Evolutionary conservation across 192 early-diverging fungal species (phyloP).

Genomic region (Spinellus fusiger): DNA sequence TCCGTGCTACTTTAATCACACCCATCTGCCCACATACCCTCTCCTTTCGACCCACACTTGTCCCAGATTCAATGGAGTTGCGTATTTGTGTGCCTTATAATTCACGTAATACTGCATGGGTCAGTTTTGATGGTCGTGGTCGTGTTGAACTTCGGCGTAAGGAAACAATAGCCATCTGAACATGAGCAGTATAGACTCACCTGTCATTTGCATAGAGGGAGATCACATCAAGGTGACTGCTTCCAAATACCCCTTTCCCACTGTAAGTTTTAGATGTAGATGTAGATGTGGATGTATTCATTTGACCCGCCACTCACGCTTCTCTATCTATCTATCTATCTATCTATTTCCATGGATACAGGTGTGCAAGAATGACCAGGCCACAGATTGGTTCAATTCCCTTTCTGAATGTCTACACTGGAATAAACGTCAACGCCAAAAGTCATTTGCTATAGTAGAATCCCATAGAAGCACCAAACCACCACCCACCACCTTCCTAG

Average conservation of each 20-base stretch:
- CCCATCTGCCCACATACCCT: slow-evolving; percentile 92
- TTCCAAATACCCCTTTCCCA: slow-evolving; percentile 82
- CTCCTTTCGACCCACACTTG: slow-evolving; percentile 93
- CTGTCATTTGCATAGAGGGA: slow-evolving; percentile 41
- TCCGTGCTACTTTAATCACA: slow-evolving; percentile 87
- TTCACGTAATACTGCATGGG: slow-evolving; percentile 88
- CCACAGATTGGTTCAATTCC: slow-evolving; percentile 86
- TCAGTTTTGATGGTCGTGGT: slow-evolving; percentile 89
- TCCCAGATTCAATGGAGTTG: slow-evolving; percentile 90
- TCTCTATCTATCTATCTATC: slow-evolving; percentile 41
- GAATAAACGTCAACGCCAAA: slow-evolving; percentile 91
- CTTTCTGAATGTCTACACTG: slow-evolving; percentile 82
- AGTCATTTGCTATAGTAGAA: slow-evolving; percentile 58
- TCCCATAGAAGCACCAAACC: slow-evolving; percentile 4
- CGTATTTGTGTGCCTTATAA: slow-evolving; percentile 79
- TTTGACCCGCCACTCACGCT: not conserved
- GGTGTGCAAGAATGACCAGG: slow-evolving; percentile 24
- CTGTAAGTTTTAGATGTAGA: slow-evolving; percentile 55
- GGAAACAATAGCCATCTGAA: not conserved
- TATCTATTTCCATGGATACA: not conserved
- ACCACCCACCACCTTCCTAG: not conserved
- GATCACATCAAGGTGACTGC: slow-evolving; percentile 86
- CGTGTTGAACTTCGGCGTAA: slow-evolving; percentile 77
- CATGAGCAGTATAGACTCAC: not conserved
- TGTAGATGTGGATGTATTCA: not conserved